Conservation (phyloP, 371 early-diverging fungal genomes). For the Actinomortierella ambigua region DNA sequence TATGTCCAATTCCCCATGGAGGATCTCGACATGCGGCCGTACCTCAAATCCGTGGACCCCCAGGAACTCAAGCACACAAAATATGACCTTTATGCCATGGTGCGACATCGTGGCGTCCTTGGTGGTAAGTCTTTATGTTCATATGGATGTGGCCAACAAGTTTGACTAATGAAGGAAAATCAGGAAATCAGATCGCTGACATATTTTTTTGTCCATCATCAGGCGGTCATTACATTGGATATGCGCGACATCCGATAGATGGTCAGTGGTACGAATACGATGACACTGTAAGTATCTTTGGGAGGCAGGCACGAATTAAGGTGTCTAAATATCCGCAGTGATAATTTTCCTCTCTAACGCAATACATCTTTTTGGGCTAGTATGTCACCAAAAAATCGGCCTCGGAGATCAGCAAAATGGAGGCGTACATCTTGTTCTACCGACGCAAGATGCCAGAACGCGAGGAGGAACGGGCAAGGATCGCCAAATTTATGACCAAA, state of each 20-base stretch:
- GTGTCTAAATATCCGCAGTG: too few species aligned
- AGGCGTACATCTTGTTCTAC: conserved; percentile 50
- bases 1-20: conserved; percentile 54
- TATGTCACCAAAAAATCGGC: conserved; percentile 47
- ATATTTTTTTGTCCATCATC: neutral
- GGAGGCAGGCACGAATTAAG: neutral
- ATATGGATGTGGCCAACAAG: neutral
- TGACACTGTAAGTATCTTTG: conserved; percentile 43
- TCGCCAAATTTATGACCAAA: conserved; percentile 30
- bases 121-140: conserved; percentile 41
- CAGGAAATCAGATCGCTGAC: too few species aligned
- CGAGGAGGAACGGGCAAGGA: conserved; percentile 37
- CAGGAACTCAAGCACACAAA: conserved; percentile 25
- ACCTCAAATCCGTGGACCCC: conserved; percentile 31
- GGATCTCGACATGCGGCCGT: conserved; percentile 52
- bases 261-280: conserved; percentile 49
- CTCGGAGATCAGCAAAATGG: conserved; percentile 43
- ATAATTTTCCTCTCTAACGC: neutral
- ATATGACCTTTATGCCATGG: conserved; percentile 53
- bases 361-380: conserved; percentile 9
- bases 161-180: neutral
- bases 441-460: conserved; percentile 34
- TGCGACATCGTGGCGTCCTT: conserved; percentile 52
- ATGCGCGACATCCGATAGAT: conserved; percentile 43
- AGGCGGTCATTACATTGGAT: conserved; percentile 57